Evolutionary conservation across 73 alveolate genomes (phyloP).

Genomic region (Stentor coeruleus): DNA sequence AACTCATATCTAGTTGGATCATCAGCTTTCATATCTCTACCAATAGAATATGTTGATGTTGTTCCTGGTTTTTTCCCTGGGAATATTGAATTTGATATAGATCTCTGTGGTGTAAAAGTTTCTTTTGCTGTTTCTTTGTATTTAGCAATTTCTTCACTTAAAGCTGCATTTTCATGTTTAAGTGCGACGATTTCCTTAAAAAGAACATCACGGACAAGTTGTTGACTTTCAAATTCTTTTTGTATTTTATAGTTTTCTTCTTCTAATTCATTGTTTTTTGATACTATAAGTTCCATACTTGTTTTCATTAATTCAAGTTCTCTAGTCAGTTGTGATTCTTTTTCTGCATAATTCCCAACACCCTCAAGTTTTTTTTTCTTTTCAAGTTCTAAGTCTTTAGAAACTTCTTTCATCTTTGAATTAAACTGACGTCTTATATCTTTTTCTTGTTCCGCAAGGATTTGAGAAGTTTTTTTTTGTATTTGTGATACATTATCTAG

Average conservation of each 20-base stretch:
- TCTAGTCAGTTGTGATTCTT: slow-evolving; percentile 64
- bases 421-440: slow-evolving; percentile 57
- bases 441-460: slow-evolving; percentile 60
- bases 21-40: slow-evolving; percentile 37
- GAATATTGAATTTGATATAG: background rate
- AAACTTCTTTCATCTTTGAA: background rate
- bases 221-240: slow-evolving; percentile 52
- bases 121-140: background rate
- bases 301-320: slow-evolving; percentile 57
- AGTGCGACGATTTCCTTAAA: slow-evolving; percentile 55
- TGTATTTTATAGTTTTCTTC: slow-evolving; percentile 62
- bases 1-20: slow-evolving; percentile 49
- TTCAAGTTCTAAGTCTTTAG: slow-evolving; percentile 33
- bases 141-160: slow-evolving; percentile 56
- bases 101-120: background rate
- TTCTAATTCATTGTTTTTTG: slow-evolving; percentile 54
- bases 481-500: slow-evolving; percentile 51
- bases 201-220: slow-evolving; percentile 60
- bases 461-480: slow-evolving; percentile 49
- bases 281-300: slow-evolving; percentile 59
- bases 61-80: background rate
- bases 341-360: slow-evolving; percentile 44
- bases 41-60: background rate
- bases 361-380: slow-evolving; percentile 55
- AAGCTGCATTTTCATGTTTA: slow-evolving; percentile 61